Base-by-base conservation (phyloP, 2,329 filamentous ascomycete genomes). In the Sphaceloma murrayae region DNA sequence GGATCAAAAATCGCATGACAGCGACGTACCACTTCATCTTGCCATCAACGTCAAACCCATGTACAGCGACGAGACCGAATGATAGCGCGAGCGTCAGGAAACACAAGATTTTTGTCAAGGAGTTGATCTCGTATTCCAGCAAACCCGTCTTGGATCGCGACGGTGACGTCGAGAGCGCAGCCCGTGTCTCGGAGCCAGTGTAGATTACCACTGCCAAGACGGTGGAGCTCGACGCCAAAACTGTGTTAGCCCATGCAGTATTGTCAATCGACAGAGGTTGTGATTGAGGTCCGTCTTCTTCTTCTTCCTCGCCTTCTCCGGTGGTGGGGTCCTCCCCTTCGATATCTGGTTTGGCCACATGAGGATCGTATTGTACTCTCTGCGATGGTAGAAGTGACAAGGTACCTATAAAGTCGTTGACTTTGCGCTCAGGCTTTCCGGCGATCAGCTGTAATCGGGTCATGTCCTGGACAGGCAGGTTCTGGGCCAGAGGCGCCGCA, bases 211-310 rank as follows among this genome's bases (percentile, higher is more conserved):
- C 85, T 2, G 88, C 89, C 47, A 94, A 71, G 0, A 91, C 91
- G 3, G 77, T 84, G 1, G 84, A 89, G 59, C 88, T 91, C 1
- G 89, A 96, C 1, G 91, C 91, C 48, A 98, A 82, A 17, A 98
- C 84, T 0, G 91, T 98, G 59, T 96, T 98, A 13, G 89, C 89
- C 91, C 93, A 98, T 7, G 93, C 91, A 5, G 91, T 96, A 58
- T 98, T 95, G 63, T 98, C 91, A 50, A 98, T 95, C 1, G 78
- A 85, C 27, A 98, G 69, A 1, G 88, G 79, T 2, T 80, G 76
- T 4, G 82, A 84, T 47, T 44, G 46, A 14, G 46, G 40, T 29
- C 49, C 38, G 42, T 34, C 34, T 5, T 34, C 36, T 11, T 46
- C 45, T 3, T 21, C 39, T 6, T 48, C 40, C 6, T 24, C 32